Percentiles rank a stretch among this genome's conserved stretches.
These are phyloP conservation scores for Pholiota conissans DNA, from an alignment of 768 basidiomycete species.

Conservation along the genomic window DNA sequence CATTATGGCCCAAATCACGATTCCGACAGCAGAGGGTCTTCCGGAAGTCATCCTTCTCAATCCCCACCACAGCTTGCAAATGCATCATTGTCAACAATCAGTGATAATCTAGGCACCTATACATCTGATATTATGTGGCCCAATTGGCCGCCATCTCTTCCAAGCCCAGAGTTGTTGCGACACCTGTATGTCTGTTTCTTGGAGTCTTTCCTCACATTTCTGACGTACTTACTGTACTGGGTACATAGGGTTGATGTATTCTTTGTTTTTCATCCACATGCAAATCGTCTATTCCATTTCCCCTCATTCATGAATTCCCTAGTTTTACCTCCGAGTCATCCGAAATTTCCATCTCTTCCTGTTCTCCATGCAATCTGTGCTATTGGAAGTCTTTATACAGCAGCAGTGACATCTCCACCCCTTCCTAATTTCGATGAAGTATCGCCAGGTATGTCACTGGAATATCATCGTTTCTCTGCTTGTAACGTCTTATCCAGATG, in stretches of 20 bases:
- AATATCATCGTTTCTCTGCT: background rate
- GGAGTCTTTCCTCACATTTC: background rate
- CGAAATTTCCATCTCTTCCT: slow-evolving; percentile 69
- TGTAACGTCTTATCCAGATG: slow-evolving; percentile 36
- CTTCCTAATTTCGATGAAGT: slow-evolving; percentile 49
- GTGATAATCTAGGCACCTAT: slow-evolving; percentile 17
- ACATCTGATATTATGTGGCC: slow-evolving; percentile 47
- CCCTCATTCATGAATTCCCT: slow-evolving; percentile 66
- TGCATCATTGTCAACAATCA: slow-evolving; percentile 13
- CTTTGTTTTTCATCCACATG: slow-evolving; percentile 76
- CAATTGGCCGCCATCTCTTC: slow-evolving; percentile 65
- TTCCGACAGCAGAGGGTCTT: slow-evolving; percentile 12
- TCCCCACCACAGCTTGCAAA: slow-evolving; percentile 24
- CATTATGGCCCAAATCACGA: background rate
- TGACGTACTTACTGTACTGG: background rate
- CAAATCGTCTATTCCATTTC: slow-evolving; percentile 67
- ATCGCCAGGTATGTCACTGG: slow-evolving; percentile 36
- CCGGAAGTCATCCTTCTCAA: slow-evolving; percentile 21
- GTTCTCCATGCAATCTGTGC: slow-evolving; percentile 89
- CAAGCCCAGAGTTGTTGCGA: slow-evolving; percentile 58
- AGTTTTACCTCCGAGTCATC: slow-evolving; percentile 62
- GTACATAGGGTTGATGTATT: slow-evolving; percentile 67
- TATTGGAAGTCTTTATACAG: slow-evolving; percentile 73
- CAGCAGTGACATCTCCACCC: slow-evolving; percentile 59
- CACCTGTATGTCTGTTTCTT: slow-evolving; percentile 53